Base-by-base conservation (phyloP, 2,329 filamentous ascomycete species). In the Cladosporium sp. region DNA sequence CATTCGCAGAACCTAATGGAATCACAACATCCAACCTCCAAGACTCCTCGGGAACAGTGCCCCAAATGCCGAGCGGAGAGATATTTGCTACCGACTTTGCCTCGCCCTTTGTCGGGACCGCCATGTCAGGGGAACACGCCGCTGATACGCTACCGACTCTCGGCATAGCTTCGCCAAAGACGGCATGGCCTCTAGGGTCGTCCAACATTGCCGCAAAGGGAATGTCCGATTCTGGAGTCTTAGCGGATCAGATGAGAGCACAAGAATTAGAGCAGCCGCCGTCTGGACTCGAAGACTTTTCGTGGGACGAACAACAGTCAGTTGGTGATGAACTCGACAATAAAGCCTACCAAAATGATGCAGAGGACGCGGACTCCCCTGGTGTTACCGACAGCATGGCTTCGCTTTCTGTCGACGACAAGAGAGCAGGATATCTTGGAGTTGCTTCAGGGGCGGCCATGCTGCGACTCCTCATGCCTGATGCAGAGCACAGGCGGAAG, bases 361-460 rank as follows among this genome's bases (percentile, higher is more conserved):
- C 48, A 2, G 58, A 54, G 13, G 52, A 57, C 37, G 58, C 44
- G 19, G 49, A 57, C 13, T 49, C 58, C 31, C 48, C 48, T 2
- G 54, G 53, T 9, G 54, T 59, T 13, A 50, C 54, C 8, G 61
- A 66, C 34, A 64, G 65, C 22, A 70, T 70, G 67, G 67, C 65
- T 1, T 63, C 65, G 2, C 55, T 68, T 13, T 63, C 64, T 0
- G 61, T 66, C 4, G 64, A 67, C 28, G 63, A 63, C n/a, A 49
- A 49, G 6, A 69, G 73, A 31, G 66, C 68, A 1, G 75, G 74
- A 4, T 77, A 77, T 58, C 67, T 76, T 8, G 75, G 74, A 1
- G 66, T 74, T 1, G 72, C 72, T 1, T 76, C 72, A 5, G 73
- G 73, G 1, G 74, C 72, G 13, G 73, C 73, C 2, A 68, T 76